Evolutionary conservation across 2,329 filamentous ascomycete genomes (phyloP), one percentile per base, ranked within the genome.

Genomic region (Pyricularia grisea): DNA sequence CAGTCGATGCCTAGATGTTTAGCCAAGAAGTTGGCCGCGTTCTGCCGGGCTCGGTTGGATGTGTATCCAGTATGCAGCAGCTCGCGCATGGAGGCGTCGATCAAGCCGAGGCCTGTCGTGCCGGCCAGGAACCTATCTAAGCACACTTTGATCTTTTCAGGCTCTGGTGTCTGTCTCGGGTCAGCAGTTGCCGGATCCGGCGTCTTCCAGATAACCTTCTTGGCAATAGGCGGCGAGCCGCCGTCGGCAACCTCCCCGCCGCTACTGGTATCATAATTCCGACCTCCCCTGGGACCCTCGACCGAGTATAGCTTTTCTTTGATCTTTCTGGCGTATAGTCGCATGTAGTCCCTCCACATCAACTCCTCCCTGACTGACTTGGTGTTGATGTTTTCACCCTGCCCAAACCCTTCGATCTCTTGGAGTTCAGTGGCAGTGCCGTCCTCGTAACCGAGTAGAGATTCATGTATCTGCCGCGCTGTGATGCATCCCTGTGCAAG

Each of bases 301-400:
- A 89, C 77, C 14, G 81, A 79, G 75, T 92, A 94, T 23, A 94
- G 83, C 27, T 85, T 85, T 20, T 77, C 75, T 0, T 86, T 85
- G 71, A 91, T 93, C 73, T 94, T 94, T 36, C 84, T 83, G 6
- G 87, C 89, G 75, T 90, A 92, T 0, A 94, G 83, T 0, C 90
- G 84, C 89, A 94, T 93, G 74, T 94, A 94, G 74, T 94, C 92
- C 60, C 92, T 82, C 91, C 90, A 93, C 0, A 94, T 77, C 0
- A 95, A 81, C 74, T 94, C 91, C 69, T 92, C 89, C 0, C 92
- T 86, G 0, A 94, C 84, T 0, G 83, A 85, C 42, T 85, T 85
- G 0, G 90, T 93, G 0, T 92, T 91, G 33, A 87, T 85, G 67
- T 90, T 93, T 76, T 93, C 89, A 0, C 91, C 91, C 67, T 88